Conservation (phyloP, 352 stramenopile species). For the Aphanomyces euteiches region DNA sequence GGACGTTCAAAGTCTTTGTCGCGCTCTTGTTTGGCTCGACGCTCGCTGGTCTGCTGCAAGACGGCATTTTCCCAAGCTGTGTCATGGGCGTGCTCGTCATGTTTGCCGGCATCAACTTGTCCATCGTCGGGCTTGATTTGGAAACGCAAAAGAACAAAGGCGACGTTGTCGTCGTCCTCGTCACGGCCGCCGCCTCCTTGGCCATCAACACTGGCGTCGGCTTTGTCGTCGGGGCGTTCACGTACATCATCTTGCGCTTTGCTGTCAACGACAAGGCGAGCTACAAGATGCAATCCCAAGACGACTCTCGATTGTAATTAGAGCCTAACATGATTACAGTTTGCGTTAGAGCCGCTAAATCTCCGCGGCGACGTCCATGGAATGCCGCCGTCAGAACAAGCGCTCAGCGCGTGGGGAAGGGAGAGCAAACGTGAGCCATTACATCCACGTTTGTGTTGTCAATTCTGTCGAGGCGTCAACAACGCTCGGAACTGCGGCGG, state of each 20-base stretch:
- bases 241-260: slow-evolving; percentile 38
- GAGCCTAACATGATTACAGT: too few relatives aligned
- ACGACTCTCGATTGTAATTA: too few relatives aligned
- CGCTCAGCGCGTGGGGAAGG: too few relatives aligned
- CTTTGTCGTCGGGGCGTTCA: slow-evolving; percentile 47
- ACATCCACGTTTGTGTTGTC: too few relatives aligned
- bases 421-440: too few relatives aligned
- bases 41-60: slow-evolving; percentile 53
- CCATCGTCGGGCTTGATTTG: slow-evolving; percentile 48
- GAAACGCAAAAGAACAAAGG: slow-evolving; percentile 42
- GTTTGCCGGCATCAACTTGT: slow-evolving; percentile 53
- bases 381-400: too few relatives aligned
- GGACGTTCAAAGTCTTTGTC: slow-evolving; percentile 84
- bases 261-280: neutral
- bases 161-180: slow-evolving; percentile 40
- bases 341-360: too few relatives aligned
- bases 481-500: too few relatives aligned
- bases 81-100: slow-evolving; percentile 56
- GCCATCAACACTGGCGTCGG: slow-evolving; percentile 55
- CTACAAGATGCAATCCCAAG: slow-evolving; percentile 3
- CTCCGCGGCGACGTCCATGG: too few relatives aligned
- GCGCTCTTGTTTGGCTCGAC: slow-evolving; percentile 84
- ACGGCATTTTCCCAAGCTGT: slow-evolving; percentile 52
- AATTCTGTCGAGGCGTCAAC: too few relatives aligned
- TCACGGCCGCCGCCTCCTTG: slow-evolving; percentile 43